These are phyloP conservation scores for Arthrinium puccinioides DNA, from an alignment of 2,329 filamentous ascomycete species.

Conservation along the genomic window DNA sequence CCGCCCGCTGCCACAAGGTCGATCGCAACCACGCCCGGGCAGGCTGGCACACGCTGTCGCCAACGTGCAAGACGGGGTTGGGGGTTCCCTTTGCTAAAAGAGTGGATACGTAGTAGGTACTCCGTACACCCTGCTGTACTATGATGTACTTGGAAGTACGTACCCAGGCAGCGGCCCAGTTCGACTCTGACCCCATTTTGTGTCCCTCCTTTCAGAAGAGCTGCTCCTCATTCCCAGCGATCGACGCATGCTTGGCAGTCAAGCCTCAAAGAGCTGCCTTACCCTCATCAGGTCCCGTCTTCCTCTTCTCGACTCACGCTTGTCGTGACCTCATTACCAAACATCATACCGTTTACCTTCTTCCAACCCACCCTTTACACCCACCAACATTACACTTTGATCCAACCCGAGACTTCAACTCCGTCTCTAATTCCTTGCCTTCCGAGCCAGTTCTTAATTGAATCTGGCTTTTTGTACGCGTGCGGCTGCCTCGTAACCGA, in stretches of 20 bases:
- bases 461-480: slow-evolving; percentile 17
- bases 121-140: too few species aligned
- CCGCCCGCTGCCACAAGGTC: too few species aligned
- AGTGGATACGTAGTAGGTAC: too few species aligned
- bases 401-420: slow-evolving; percentile 1
- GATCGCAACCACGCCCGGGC: too few species aligned
- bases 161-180: too few species aligned
- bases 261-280: slow-evolving; percentile 2
- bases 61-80: too few species aligned
- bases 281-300: slow-evolving; percentile 1
- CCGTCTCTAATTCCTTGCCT: slow-evolving; percentile 6
- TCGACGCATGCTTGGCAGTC: slow-evolving; percentile 2
- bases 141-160: too few species aligned
- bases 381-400: slow-evolving; percentile 1
- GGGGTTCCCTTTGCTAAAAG: too few species aligned
- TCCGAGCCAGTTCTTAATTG: slow-evolving; percentile 26
- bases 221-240: neutral
- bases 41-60: too few species aligned
- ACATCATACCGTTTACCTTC: neutral
- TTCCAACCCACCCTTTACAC: neutral
- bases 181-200: too few species aligned
- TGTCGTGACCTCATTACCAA: slow-evolving; percentile 4
- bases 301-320: slow-evolving; percentile 3
- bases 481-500: neutral
- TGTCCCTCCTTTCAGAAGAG: too few species aligned